phyloP scores from a whole-genome alignment of 1,284 basidiomycete genomes.

The Vanrija humicola region DNA sequence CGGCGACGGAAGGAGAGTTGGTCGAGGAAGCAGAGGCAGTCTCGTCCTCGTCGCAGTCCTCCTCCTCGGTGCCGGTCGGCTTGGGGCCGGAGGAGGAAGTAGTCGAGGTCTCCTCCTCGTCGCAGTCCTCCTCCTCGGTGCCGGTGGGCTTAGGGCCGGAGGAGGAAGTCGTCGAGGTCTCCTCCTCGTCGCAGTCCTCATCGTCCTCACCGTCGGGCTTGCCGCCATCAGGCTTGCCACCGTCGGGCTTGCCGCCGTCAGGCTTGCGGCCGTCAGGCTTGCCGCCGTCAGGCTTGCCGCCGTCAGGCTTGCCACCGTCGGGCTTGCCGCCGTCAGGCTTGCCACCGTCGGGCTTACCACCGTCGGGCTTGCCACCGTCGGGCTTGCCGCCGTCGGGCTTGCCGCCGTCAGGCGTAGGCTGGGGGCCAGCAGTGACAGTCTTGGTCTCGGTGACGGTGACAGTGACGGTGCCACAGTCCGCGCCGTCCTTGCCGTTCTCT shows the following conservation, averaged over 20 bases:
- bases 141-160: too few relatives aligned
- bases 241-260: too few relatives aligned
- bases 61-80: neutral
- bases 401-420: neutral
- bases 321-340: too few relatives aligned
- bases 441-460: slow-evolving; percentile 1
- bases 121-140: too few relatives aligned
- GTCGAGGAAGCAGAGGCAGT: neutral
- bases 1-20: neutral
- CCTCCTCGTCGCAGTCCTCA: too few relatives aligned
- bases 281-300: neutral
- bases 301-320: neutral
- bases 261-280: too few relatives aligned
- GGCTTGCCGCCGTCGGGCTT: neutral
- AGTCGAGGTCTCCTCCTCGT: too few relatives aligned
- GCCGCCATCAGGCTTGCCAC: too few relatives aligned
- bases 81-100: too few relatives aligned
- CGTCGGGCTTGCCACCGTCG: neutral
- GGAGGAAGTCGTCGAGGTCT: too few relatives aligned
- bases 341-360: too few relatives aligned
- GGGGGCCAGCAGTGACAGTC: neutral
- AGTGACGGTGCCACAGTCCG: neutral
- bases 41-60: slow-evolving; percentile 1
- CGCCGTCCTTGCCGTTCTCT: neutral
- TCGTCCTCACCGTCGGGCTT: too few relatives aligned